Base-by-base conservation (phyloP, 306 rosid species). In the Senna siamea region DNA sequence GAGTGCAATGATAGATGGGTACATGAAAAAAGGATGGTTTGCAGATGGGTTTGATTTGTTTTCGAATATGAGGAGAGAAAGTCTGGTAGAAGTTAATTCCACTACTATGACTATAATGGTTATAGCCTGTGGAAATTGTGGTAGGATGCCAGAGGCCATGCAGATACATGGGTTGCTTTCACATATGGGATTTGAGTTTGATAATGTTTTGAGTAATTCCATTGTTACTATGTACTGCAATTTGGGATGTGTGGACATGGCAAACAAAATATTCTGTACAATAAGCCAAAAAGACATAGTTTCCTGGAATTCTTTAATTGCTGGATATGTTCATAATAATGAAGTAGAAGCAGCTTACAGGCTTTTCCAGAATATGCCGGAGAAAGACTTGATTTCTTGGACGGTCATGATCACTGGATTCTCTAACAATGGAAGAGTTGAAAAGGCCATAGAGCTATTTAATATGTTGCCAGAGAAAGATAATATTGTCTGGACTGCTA, bases 1-100 rank as follows among this genome's bases (percentile, higher is more conserved):
- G 98, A 89, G 97, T 41, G 70, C 90, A 14, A 89, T 90, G 90
- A 87, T 90, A 56, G 82, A 93, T 78, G 97, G 95, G 71, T 86
- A 79, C 61, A 86, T 89, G 88, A 89, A 85, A 75, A 72, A 69
- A 9, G 90, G 78, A 12, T 80, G 73, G 69, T 90, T 93, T 47
- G 50, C 75, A 65, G 85, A 78, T 4, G 97, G 97, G 56, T 83
- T 90, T 82, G 51, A 64, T 35, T 84, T 90, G 84, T 90, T 93
- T 82, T 34, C 64, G 58, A 70, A 82, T 54, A 87, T 88, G 92
- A 87, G 90, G 71, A 89, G 81, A 84, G 92, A 90, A 60, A 80
- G 83, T 43, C n/a, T 35, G 48, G 92, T 90, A 47, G 88, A 73
- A 64, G 87, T 86, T 61, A 93, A 90, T 75, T 80, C 92, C 59